Base-by-base conservation (phyloP, 2,329 filamentous ascomycete genomes). In the Botrytis porri region DNA sequence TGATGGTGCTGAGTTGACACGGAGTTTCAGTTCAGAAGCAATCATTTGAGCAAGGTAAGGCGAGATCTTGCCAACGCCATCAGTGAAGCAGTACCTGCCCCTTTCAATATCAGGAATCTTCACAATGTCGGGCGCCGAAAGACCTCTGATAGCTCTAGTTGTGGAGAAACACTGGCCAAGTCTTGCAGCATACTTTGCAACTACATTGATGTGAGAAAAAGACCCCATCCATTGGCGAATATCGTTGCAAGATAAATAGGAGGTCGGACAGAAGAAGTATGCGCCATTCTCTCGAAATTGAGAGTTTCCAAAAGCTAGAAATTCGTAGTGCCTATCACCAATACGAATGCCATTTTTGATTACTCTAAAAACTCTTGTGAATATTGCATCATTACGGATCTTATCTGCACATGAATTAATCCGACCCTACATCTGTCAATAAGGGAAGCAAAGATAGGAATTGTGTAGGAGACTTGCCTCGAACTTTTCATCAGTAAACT, bases 121-220 rank as follows among this genome's bases (percentile, higher is more conserved):
- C 20, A 88, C 84, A 39, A 88, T 81, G 1, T 86, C 84, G 0
- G 88, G 88, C 1, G 85, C 84, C 0, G 88, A 88, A 0, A 86
- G 86, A 35, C 90, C 88, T 25, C 89, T 87, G 60, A 97, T 90
- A 18, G 92, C 90, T 74, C 93, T 85, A 0, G 96, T 99, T 0
- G 95, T 98, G 0, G 96, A 98, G 80, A 99, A 98, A 80, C 95
- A 98, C 82, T 98, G 96, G 0, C 96, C 96, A 29, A 98, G 85
- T 41, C 96, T 89, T 41, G 96, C 94, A 65, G 94, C 93, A 80
- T 95, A 93, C 79, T 97, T 98, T 43, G 95, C 95, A n/a, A 97
- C 88, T 39, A 92, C 88, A 72, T 87, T 89, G 81, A 98, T 98
- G 75, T 94, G 88, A 22, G 85, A 86, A 78, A 99, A 97, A 22